Conservation (phyloP, 176 grass and related monocot species). For the Oryza australiensis region DNA sequence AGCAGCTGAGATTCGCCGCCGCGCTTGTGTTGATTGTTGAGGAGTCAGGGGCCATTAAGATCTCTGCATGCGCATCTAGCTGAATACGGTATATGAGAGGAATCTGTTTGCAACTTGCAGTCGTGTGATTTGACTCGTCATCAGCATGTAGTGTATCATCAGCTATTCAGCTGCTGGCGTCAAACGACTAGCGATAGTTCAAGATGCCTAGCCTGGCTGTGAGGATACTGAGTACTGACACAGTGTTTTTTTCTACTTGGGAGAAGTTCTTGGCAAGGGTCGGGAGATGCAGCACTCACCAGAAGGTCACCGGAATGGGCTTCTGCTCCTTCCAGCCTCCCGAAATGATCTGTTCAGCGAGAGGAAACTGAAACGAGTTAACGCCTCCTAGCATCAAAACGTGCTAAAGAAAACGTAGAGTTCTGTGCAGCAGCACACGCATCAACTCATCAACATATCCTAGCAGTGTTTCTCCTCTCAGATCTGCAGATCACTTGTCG, state of each 20-base stretch:
- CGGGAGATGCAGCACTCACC: background rate
- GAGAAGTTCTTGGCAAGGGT: background rate
- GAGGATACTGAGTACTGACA: background rate
- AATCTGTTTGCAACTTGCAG: background rate
- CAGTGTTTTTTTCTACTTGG: background rate
- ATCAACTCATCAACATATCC: background rate
- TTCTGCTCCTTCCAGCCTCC: background rate
- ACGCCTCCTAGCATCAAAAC: background rate
- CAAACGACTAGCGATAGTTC: background rate
- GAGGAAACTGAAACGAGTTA: conserved; percentile 10
- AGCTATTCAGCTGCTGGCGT: background rate
- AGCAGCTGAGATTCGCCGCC: background rate
- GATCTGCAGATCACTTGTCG: background rate
- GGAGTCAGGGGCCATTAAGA: background rate
- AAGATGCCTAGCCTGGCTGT: background rate
- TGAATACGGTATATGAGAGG: background rate
- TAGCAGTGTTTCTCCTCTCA: background rate
- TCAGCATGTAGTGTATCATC: background rate
- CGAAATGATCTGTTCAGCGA: conserved; percentile 29
- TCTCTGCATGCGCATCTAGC: background rate
- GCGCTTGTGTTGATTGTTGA: background rate
- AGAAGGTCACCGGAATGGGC: background rate
- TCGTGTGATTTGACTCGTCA: conserved; percentile 11
- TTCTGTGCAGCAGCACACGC: background rate
- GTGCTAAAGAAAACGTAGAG: background rate